phyloP scores from a whole-genome alignment of 768 basidiomycete genomes.

The Naematelia aurantialba region DNA sequence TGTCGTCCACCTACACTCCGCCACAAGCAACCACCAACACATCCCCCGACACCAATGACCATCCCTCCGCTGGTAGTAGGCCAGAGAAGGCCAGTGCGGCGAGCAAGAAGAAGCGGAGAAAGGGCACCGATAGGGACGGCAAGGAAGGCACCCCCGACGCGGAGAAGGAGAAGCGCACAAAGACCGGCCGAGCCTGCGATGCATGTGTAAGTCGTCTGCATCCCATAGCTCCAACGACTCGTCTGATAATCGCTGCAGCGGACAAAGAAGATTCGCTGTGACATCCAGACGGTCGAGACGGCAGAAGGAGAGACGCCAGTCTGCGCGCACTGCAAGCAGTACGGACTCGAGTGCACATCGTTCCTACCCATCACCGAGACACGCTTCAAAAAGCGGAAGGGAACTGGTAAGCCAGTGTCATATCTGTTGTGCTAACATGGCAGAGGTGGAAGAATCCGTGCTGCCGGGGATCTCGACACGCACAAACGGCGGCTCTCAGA shows the following conservation, averaged over 20 bases:
- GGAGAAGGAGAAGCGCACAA: constrained; percentile 45
- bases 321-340: constrained; percentile 93
- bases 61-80: background rate
- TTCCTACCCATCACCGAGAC: constrained; percentile 98
- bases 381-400: constrained; percentile 92
- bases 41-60: background rate
- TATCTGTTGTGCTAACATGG: background rate
- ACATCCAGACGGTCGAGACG: constrained; percentile 68
- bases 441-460: constrained; percentile 8
- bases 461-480: constrained; percentile 16
- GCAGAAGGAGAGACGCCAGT: constrained; percentile 55
- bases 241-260: constrained; percentile 24
- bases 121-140: constrained; percentile 1
- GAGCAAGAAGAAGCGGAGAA: constrained; percentile 26
- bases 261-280: constrained; percentile 59
- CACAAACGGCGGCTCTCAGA: background rate
- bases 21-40: background rate
- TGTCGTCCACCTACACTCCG: background rate
- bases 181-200: constrained; percentile 49
- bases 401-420: constrained; percentile 61
- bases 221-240: background rate
- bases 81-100: background rate
- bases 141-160: background rate
- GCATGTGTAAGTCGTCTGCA: constrained; percentile 38
- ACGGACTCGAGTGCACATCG: constrained; percentile 90